phyloP scores from a whole-genome alignment of 2,329 filamentous ascomycete species.

The Fusarium sarcochroum region DNA sequence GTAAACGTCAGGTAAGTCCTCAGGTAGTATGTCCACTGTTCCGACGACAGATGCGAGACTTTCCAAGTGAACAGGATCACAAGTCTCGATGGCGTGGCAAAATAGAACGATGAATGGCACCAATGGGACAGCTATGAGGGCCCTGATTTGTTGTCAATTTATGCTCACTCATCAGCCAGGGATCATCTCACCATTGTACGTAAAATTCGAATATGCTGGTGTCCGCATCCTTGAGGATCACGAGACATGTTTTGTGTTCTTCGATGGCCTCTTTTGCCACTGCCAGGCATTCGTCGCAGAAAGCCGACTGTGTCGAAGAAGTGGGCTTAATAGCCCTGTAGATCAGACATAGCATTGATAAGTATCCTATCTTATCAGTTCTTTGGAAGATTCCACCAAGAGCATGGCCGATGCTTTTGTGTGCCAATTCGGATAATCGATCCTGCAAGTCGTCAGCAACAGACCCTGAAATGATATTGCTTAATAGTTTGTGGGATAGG shows the following conservation, averaged over 20 bases:
- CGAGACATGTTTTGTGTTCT: slow-evolving; percentile 1
- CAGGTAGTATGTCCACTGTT: neutral
- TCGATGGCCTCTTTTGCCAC: slow-evolving; percentile 8
- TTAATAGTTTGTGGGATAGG: fast-evolving
- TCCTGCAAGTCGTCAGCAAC: neutral
- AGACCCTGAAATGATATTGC: fast-evolving
- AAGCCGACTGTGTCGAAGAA: neutral
- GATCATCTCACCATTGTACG: slow-evolving; percentile 6
- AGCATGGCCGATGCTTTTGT: neutral
- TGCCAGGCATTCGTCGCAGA: neutral
- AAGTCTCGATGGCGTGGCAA: slow-evolving; percentile 23
- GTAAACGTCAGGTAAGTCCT: slow-evolving; percentile 1
- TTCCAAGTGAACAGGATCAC: neutral
- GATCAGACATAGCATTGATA: slow-evolving; percentile 11
- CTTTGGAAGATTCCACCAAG: slow-evolving; percentile 8
- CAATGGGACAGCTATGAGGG: slow-evolving; percentile 1
- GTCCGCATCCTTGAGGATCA: neutral
- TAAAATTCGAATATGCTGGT: neutral
- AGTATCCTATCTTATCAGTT: slow-evolving; percentile 6
- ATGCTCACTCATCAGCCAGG: fast-evolving
- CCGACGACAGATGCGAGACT: slow-evolving; percentile 5
- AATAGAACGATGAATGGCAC: slow-evolving; percentile 19
- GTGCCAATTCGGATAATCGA: neutral
- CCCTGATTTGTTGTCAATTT: neutral
- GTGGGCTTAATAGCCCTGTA: slow-evolving; percentile 1